A percentile compares a stretch with the other conserved stretches of the same genome.
Evolutionary conservation across 441 rosid genomes (phyloP).

Genomic region (Gossypium trilobum): DNA sequence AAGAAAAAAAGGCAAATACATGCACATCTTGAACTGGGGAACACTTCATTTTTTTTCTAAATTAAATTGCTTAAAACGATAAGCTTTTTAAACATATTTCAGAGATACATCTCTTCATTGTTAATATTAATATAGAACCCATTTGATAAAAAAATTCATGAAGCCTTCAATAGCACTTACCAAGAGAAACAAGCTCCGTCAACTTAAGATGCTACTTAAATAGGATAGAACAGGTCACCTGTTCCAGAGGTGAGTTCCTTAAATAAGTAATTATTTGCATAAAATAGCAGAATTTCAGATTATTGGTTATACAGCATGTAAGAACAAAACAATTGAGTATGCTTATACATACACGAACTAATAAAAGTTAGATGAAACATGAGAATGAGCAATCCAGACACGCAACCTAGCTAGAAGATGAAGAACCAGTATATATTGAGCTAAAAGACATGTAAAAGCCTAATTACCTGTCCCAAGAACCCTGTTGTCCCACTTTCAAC

Average conservation of each 20-base stretch:
- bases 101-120: constrained; percentile 2
- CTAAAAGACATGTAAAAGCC: constrained; percentile 7
- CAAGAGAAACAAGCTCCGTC: constrained; percentile 8
- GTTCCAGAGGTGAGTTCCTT: constrained; percentile 10
- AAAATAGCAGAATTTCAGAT: neutral
- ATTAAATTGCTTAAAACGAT: neutral
- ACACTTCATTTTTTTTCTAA: neutral
- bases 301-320: neutral
- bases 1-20: neutral
- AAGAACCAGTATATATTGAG: neutral
- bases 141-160: neutral
- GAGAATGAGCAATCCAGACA: neutral
- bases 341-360: neutral
- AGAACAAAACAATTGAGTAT: neutral
- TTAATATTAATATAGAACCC: neutral
- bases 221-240: constrained; percentile 1
- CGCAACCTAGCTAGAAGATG: neutral
- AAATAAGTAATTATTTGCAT: constrained; percentile 3
- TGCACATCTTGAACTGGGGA: neutral
- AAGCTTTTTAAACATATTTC: neutral
- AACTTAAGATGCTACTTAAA: neutral
- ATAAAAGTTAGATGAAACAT: neutral
- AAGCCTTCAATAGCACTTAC: constrained; percentile 10
- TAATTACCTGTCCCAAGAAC: constrained; percentile 84
- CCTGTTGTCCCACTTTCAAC: constrained; percentile 99